phyloP scores from a whole-genome alignment of 805 yeast genomes.

The Candida glaebosa region DNA sequence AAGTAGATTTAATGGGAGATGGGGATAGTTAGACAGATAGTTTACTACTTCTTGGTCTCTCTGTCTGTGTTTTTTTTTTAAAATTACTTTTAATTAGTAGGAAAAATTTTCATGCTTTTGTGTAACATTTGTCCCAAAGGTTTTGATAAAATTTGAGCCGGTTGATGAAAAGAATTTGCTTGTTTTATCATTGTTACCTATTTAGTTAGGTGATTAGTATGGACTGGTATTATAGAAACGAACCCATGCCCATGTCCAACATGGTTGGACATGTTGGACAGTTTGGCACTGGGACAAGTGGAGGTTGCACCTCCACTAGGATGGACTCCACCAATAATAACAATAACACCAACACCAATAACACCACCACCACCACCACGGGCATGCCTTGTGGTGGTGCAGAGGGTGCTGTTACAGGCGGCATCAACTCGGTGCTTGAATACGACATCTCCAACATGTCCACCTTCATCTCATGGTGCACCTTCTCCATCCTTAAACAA shows the following conservation, averaged over 20 bases:
- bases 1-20: too few relatives aligned
- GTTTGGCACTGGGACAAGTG: neutral
- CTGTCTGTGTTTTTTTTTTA: neutral
- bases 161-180: too few relatives aligned
- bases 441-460: constrained; percentile 79
- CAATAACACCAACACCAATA: constrained; percentile 6
- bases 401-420: constrained; percentile 46
- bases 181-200: constrained; percentile 4
- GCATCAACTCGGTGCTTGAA: constrained; percentile 73
- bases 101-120: neutral
- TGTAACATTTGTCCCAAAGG: neutral
- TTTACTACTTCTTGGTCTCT: neutral
- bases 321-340: constrained; percentile 2
- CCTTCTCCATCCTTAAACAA: constrained; percentile 64
- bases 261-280: neutral
- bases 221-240: neutral
- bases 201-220: constrained; percentile 5
- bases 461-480: constrained; percentile 71
- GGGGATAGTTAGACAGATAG: too few relatives aligned
- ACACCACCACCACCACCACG: constrained; percentile 8
- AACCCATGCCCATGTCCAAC: neutral
- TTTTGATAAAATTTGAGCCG: too few relatives aligned
- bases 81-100: neutral
- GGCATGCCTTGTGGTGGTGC: neutral
- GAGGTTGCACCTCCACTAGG: constrained; percentile 1